Evolutionary conservation across 1,284 basidiomycete genomes (phyloP).

Genomic region (Boletellus sp.): DNA sequence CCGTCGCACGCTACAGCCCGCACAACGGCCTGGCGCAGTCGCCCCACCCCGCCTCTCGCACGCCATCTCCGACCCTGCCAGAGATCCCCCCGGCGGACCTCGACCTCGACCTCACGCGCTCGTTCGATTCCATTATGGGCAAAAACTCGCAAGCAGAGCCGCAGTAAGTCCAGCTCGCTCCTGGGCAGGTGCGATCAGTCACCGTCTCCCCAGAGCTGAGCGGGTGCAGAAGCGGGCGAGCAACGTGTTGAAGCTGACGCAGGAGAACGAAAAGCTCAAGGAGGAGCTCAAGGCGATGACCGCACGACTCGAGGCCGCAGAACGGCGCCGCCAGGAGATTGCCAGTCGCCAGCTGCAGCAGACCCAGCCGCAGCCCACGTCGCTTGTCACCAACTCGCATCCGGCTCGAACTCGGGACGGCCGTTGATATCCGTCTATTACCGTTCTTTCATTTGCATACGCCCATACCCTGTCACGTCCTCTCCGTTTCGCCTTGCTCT

Average conservation of each 20-base stretch:
- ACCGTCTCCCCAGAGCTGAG: constrained; percentile 42
- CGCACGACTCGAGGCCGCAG: constrained; percentile 68
- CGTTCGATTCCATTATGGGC: constrained; percentile 48
- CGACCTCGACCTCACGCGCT: constrained; percentile 46
- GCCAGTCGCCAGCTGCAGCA: constrained; percentile 36
- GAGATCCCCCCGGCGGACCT: constrained; percentile 50
- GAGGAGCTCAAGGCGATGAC: constrained; percentile 71
- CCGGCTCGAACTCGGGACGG: constrained; percentile 16
- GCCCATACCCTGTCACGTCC: constrained; percentile 29
- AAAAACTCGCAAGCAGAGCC: constrained; percentile 12
- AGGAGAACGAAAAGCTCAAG: constrained; percentile 76
- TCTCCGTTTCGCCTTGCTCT: constrained; percentile 7
- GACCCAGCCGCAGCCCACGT: constrained; percentile 23
- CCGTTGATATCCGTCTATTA: constrained; percentile 29
- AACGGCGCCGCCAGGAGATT: constrained; percentile 58
- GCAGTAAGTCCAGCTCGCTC: constrained; percentile 34
- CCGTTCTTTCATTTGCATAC: constrained; percentile 24
- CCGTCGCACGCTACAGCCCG: constrained; percentile 16
- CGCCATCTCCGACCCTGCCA: constrained; percentile 43
- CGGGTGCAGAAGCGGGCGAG: constrained; percentile 71
- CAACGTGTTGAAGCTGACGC: constrained; percentile 67
- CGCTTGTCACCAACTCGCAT: constrained; percentile 14
- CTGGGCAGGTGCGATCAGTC: constrained; percentile 23
- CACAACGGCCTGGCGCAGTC: constrained; percentile 20
- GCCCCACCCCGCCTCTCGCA: constrained; percentile 16